These are phyloP conservation scores for Choanephora cucurbitarum DNA, from an alignment of 371 early-diverging fungal genomes.

Conservation along the genomic window DNA sequence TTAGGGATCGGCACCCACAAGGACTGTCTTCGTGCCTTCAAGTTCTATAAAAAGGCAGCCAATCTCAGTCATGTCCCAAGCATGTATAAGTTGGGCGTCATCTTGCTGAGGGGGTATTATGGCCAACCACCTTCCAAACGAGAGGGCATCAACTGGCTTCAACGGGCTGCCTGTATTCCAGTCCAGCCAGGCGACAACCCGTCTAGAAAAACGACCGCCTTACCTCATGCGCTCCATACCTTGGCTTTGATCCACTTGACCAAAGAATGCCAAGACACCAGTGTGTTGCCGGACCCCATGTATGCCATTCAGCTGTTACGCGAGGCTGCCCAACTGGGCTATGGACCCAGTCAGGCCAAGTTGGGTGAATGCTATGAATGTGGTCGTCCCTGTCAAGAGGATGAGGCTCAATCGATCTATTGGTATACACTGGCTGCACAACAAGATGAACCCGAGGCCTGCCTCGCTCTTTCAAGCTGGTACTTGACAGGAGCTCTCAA, in stretches of 20 bases:
- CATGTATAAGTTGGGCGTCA: constrained; percentile 95
- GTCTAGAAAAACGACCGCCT: constrained; percentile 54
- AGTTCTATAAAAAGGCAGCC: constrained; percentile 93
- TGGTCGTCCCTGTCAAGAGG: constrained; percentile 78
- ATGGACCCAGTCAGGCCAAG: constrained; percentile 88
- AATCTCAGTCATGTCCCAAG: constrained; percentile 86
- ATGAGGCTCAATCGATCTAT: constrained; percentile 84
- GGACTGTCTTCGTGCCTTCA: constrained; percentile 80
- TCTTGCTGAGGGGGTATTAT: constrained; percentile 79
- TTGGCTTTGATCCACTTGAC: constrained; percentile 69
- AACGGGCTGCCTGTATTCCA: constrained; percentile 86
- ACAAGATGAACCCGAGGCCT: constrained; percentile 76
- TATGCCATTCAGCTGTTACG: constrained; percentile 88
- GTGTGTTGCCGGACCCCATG: constrained; percentile 72
- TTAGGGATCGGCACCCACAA: constrained; percentile 88
- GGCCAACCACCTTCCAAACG: constrained; percentile 70
- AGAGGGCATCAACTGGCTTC: constrained; percentile 94
- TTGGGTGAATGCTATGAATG: constrained; percentile 94
- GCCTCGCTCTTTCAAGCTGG: constrained; percentile 85
- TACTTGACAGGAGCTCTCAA: constrained; percentile 76
- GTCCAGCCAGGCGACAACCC: too few species aligned
- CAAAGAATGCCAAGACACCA: constrained; percentile 78
- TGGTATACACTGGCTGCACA: constrained; percentile 94
- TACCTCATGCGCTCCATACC: constrained; percentile 91
- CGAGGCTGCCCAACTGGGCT: constrained; percentile 87